These are phyloP conservation scores for Terfezia boudieri DNA, from an alignment of 495 filamentous ascomycete species.

Conservation along the genomic window DNA sequence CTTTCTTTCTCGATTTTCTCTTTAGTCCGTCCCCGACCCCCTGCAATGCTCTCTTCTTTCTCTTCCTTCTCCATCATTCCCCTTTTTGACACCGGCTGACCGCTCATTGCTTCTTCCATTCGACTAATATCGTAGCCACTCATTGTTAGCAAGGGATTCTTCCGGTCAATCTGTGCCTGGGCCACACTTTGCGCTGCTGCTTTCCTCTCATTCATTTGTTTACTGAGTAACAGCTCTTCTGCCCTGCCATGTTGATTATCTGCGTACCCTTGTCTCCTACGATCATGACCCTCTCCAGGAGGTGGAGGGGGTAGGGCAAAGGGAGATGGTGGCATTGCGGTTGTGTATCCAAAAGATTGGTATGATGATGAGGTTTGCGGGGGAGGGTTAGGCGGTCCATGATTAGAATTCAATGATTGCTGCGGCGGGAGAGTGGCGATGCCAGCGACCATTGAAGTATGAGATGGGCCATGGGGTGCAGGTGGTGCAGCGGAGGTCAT, in stretches of 20 bases:
- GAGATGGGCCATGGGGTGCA: neutral
- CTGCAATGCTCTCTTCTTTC: conserved; percentile 1
- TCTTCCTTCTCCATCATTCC: conserved; percentile 10
- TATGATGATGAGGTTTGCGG: conserved; percentile 10
- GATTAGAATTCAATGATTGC: conserved; percentile 12
- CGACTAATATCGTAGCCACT: neutral
- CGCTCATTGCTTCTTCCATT: neutral
- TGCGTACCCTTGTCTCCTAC: conserved; percentile 11
- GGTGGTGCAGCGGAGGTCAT: neutral
- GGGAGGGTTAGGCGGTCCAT: conserved; percentile 16
- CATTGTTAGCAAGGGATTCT: neutral
- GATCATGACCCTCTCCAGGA: conserved; percentile 19
- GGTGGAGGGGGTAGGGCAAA: conserved; percentile 26
- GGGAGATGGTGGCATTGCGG: conserved; percentile 24
- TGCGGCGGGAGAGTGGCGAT: neutral
- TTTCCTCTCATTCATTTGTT: neutral
- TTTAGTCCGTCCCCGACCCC: conserved; percentile 4
- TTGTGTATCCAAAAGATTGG: conserved; percentile 20
- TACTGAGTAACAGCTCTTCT: neutral
- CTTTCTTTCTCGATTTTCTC: conserved; percentile 10
- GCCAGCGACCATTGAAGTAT: neutral
- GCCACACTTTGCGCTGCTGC: neutral
- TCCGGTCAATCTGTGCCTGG: neutral
- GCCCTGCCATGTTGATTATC: neutral
- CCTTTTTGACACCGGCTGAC: conserved; percentile 4